Evolutionary conservation across 75 land plant genomes (phyloP).

Genomic region (Larix kaempferi): DNA sequence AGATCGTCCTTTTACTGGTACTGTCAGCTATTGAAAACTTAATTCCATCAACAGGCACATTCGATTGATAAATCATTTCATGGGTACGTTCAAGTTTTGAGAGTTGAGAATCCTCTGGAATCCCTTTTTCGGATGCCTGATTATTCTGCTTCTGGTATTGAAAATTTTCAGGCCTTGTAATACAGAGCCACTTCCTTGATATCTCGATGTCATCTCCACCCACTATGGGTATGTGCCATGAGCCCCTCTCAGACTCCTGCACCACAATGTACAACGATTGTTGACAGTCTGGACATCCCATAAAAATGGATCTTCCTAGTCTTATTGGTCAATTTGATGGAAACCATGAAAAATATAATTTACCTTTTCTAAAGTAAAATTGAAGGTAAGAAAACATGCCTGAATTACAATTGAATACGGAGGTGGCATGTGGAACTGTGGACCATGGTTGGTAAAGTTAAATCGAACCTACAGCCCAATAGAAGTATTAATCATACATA

Average conservation of each 20-base stretch:
- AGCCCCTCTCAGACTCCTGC: conserved; percentile 83
- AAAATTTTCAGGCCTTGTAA: conserved; percentile 23
- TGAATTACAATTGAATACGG: conserved; percentile 80
- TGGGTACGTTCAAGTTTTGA: too few relatives aligned
- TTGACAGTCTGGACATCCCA: background rate
- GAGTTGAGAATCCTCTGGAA: too few relatives aligned
- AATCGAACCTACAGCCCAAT: conserved; percentile 54
- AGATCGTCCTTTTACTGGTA: too few relatives aligned
- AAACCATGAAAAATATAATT: background rate
- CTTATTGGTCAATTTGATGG: background rate
- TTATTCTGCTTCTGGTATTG: too few relatives aligned
- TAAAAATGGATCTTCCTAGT: background rate
- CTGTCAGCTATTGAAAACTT: too few relatives aligned
- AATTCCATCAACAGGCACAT: too few relatives aligned
- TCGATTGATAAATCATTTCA: too few relatives aligned
- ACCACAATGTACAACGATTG: background rate
- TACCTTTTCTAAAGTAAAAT: background rate
- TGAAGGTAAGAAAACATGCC: conserved; percentile 27
- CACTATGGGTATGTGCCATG: conserved; percentile 83
- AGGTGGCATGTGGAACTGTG: conserved; percentile 79
- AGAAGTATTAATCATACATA: background rate
- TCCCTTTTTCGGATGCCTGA: too few relatives aligned
- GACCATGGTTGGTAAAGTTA: conserved; percentile 40
- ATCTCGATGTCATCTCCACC: conserved; percentile 51
- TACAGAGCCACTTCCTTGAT: conserved; percentile 62